Evolutionary conservation across 306 rosid species (phyloP), one percentile per base, ranked within the genome.

Genomic region (Begonia peltatifolia): DNA sequence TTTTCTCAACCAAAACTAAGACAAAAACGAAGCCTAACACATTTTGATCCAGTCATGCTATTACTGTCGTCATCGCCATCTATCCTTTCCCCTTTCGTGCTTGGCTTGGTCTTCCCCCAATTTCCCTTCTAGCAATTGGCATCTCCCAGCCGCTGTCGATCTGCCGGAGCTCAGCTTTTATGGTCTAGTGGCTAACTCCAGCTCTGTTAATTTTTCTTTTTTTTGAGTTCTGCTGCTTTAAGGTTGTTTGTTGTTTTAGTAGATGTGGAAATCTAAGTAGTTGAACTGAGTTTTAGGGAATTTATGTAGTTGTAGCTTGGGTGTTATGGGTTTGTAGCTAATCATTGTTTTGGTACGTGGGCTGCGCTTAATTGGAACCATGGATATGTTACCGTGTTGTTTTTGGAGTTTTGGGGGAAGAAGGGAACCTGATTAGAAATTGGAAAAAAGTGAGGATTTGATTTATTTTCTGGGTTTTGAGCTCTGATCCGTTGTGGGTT

Each of bases 361-460:
- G 74, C 55, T 68, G 61, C 69, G 49, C 69, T 73, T 55, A 68
- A 53, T 76, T 72, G 70, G 74, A 71, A 64, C 53, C 67, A 59
- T 74, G 87, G 71, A 41, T 78, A 77, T 54, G 68, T 72, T 6
- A 74, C 63, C 59, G 64, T 70, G 20, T 69, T 66, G 58, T 68
- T 81, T 70, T 63, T 78, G 65, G 67, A 68, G 68, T 75, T 75
- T 42, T 74, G 69, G 87, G 77, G 69, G 48, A 20, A 66, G 79
- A 69, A 65, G 61, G 42, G 68, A 75, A 35, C 75, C 74, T 55
- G 73, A 66, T 66, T 76, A 63, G 38, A 30, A 30, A 30, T 30
- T 30, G 8, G 38, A 30, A 60, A 22, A 52, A 12, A 53, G 63
- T 41, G 63, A 50, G 47, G 55, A 46, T 17, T 50, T 64, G 63